phyloP scores from a whole-genome alignment of 2,329 filamentous ascomycete genomes.

The Alternaria gaisen region DNA sequence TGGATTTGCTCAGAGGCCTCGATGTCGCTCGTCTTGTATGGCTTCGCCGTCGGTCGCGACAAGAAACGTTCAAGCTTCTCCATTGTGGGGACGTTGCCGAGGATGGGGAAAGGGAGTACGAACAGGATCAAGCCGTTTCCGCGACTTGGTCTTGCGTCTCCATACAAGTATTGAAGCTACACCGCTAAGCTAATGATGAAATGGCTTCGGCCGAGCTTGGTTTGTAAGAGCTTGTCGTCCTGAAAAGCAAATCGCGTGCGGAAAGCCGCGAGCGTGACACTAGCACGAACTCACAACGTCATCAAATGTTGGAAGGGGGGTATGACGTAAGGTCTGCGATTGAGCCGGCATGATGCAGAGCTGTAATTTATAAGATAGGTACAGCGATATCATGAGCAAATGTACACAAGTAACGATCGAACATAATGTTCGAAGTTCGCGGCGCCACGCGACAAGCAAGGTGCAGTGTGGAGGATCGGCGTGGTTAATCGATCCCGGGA shows the following conservation, averaged over 20 bases:
- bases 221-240: too few relatives aligned
- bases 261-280: neutral
- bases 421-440: neutral
- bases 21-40: neutral
- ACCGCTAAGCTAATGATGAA: too few relatives aligned
- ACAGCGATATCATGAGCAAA: neutral
- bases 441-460: neutral
- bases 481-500: neutral
- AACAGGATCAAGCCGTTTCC: too few relatives aligned
- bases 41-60: conserved; percentile 1
- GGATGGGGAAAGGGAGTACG: neutral
- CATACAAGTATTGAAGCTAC: neutral
- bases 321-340: neutral
- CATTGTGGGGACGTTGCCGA: neutral
- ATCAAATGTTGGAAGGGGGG: neutral
- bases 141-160: neutral
- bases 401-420: neutral
- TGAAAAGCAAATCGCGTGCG: neutral
- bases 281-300: neutral
- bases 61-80: neutral
- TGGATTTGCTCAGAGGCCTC: neutral
- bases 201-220: too few relatives aligned
- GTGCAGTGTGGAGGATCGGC: neutral
- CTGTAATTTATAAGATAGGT: neutral
- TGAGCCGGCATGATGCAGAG: neutral